phyloP scores from a whole-genome alignment of 1,284 basidiomycete genomes.

The Tremellales sp. region DNA sequence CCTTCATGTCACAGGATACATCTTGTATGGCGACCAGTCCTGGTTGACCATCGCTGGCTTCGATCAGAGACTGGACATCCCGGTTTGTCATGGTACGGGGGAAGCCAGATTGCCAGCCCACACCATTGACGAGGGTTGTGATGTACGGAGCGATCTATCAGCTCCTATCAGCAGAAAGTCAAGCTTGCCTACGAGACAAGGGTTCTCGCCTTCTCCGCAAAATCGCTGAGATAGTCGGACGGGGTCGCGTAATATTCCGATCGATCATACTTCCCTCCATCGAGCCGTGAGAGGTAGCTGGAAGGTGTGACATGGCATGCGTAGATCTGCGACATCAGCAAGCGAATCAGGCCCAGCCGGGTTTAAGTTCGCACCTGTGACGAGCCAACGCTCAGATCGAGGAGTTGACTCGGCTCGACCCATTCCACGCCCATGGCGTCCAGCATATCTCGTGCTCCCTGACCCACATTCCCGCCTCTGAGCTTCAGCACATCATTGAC shows the following conservation, averaged over 20 bases:
- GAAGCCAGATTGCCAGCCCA: conserved; percentile 71
- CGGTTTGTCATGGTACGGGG: conserved; percentile 71
- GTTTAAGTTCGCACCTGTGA: conserved; percentile 19
- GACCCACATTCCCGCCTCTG: conserved; percentile 73
- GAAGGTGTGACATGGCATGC: conserved; percentile 66
- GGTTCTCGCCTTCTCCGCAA: conserved; percentile 60
- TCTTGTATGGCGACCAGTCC: conserved; percentile 68
- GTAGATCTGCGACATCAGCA: conserved; percentile 57
- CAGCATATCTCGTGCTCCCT: conserved; percentile 68
- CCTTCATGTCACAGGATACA: conserved; percentile 78
- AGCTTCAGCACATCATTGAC: not conserved
- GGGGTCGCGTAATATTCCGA: conserved; percentile 69
- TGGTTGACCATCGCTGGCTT: conserved; percentile 46
- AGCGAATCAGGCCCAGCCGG: not conserved
- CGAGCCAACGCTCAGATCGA: conserved; percentile 51
- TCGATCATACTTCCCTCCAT: conserved; percentile 61
- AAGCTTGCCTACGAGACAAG: not conserved
- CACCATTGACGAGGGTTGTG: conserved; percentile 76
- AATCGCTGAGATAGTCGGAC: conserved; percentile 61
- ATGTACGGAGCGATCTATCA: conserved; percentile 73
- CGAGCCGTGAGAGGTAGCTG: conserved; percentile 62
- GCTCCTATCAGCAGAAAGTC: too few species aligned
- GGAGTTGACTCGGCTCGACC: conserved; percentile 59
- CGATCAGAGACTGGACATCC: conserved; percentile 57
- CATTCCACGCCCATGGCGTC: conserved; percentile 63